A percentile compares a stretch with the other conserved stretches of the same genome.
Conservation (phyloP, 1,284 basidiomycete species). For the Moesziomyces aphidis region DNA sequence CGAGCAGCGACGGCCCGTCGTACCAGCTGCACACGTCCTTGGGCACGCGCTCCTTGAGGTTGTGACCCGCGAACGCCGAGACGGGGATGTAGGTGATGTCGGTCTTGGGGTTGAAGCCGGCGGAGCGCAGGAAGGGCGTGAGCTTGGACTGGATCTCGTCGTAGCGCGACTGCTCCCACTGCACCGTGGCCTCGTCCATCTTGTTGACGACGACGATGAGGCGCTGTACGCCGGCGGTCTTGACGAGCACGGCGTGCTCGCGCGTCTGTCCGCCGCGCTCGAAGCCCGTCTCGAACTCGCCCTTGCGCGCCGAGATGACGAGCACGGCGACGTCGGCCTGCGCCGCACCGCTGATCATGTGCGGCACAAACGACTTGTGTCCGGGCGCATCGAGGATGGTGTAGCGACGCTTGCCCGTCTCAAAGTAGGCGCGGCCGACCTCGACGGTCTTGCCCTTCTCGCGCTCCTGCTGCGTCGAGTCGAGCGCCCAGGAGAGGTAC, state of each 20-base stretch:
- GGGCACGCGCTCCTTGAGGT: constrained; percentile 65
- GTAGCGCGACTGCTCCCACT: constrained; percentile 64
- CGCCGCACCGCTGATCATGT: constrained; percentile 67
- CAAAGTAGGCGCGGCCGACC: constrained; percentile 67
- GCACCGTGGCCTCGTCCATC: constrained; percentile 67
- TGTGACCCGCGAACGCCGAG: constrained; percentile 65
- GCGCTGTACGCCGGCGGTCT: constrained; percentile 67
- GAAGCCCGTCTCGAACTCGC: constrained; percentile 68
- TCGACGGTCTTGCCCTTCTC: constrained; percentile 68
- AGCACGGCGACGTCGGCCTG: constrained; percentile 67
- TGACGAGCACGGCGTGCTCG: constrained; percentile 67
- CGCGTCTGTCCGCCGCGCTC: constrained; percentile 67
- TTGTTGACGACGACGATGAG: constrained; percentile 67
- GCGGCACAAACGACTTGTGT: constrained; percentile 67
- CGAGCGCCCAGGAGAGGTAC: constrained; percentile 67
- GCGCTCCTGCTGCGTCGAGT: constrained; percentile 66
- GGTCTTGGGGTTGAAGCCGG: constrained; percentile 67
- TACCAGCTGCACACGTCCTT: constrained; percentile 62
- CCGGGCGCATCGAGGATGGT: constrained; percentile 67
- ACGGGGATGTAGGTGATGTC: constrained; percentile 66
- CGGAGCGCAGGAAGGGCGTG: constrained; percentile 61
- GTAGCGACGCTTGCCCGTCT: constrained; percentile 67
- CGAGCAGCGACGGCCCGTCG: constrained; percentile 60
- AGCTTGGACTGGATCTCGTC: constrained; percentile 65
- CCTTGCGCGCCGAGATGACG: constrained; percentile 66